Base-by-base conservation (phyloP, 768 basidiomycete genomes). In the Lepiota brunneoincarnata region DNA sequence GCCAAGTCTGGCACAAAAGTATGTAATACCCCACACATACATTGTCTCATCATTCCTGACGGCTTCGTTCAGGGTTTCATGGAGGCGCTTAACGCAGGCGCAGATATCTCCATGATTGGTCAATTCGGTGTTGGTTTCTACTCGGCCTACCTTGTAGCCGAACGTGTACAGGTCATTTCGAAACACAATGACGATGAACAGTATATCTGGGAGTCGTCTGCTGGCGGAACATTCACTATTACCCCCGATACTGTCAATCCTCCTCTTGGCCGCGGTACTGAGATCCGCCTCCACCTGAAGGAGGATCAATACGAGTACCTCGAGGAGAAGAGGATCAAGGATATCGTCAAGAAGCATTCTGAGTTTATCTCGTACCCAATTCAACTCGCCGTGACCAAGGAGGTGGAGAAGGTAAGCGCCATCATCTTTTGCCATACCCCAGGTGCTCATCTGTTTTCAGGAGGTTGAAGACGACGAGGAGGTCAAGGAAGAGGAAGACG, bases 121-220 rank as follows among this genome's bases (percentile, higher is more conserved):
- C 91, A 95, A 79, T 96, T 97, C 74, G 93, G 96, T 94, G 96
- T 99, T 72, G 96, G 96, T 79, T 98, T 98, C 87, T 98, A 99
- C 86, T 98, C 96, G 44, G 91, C 93, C 14, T 98, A 98, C 83
- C 93, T 99, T 64, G 95, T 99, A 61, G 95, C 96, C 63, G 96
- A 99, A 77, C 88, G 89, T 61, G 96, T 99, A 3, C 95, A 97
- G 74, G 93, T 99, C 69, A 89, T 98, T 75, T 93, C 95, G 61
- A 99, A 99, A 78, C 95, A 99, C 83, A 98, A 99, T 67, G 96
- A 98, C 65, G 96, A 98, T 71, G 97, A 98, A 77, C 96, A 98
- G 75, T 98, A 99, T 79, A 94, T 99, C 74, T 99, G 96, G 97
- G 96, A 99, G 82, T 99, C 96, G n/a, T 89, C 97, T 59, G 96